Conservation (phyloP, 371 early-diverging fungal species). For the Rhizopus microsporus region DNA sequence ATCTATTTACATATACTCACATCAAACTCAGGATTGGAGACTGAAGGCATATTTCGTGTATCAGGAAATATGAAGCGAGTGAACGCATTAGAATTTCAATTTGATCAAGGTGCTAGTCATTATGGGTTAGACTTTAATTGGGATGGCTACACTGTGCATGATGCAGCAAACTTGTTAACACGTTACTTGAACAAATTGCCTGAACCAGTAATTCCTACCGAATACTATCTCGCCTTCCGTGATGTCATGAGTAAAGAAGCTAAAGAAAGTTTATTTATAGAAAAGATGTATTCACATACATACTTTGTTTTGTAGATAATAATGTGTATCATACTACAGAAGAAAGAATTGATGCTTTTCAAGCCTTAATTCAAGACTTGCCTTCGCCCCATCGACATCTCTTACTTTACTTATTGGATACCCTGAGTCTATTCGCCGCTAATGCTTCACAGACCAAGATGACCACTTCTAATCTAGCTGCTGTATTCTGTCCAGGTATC, state of each 20-base stretch:
- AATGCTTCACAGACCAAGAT: conserved; percentile 51
- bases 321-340: conserved; percentile 20
- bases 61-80: conserved; percentile 52
- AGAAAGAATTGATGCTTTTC: conserved; percentile 43
- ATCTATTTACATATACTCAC: background rate
- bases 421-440: conserved; percentile 50
- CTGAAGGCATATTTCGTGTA: conserved; percentile 35
- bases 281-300: background rate
- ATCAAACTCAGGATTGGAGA: conserved; percentile 15
- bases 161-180: conserved; percentile 58
- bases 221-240: conserved; percentile 51
- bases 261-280: background rate
- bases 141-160: conserved; percentile 58
- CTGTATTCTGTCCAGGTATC: conserved; percentile 61
- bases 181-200: conserved; percentile 58
- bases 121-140: conserved; percentile 58
- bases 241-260: conserved; percentile 48
- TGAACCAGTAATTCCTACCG: conserved; percentile 55
- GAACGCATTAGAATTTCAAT: conserved; percentile 49
- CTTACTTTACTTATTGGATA: conserved; percentile 56
- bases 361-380: conserved; percentile 44
- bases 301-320: conserved; percentile 16
- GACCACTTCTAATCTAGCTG: conserved; percentile 52
- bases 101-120: conserved; percentile 49
- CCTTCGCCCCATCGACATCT: conserved; percentile 56